Percentiles rank a stretch among this genome's conserved stretches.
These are phyloP conservation scores for Lycium ferocissimum DNA, from an alignment of 257 asterid species.

Conservation along the genomic window DNA sequence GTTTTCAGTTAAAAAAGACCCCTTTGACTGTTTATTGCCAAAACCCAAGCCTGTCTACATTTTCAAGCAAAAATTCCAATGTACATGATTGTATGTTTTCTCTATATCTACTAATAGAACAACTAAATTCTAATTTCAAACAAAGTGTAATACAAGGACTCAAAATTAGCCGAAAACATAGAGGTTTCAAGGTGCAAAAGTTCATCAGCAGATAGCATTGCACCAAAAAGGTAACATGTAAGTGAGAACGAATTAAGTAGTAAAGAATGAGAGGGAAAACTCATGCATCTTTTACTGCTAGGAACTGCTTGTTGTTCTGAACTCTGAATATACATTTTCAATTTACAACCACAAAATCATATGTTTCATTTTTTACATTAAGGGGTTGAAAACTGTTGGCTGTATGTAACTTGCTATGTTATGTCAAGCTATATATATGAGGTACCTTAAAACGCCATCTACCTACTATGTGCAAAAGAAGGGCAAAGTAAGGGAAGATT, in stretches of 20 bases:
- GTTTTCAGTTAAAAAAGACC: no score
- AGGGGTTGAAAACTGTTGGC: neutral
- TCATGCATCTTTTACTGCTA: neutral
- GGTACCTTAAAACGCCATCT: neutral
- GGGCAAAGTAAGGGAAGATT: neutral
- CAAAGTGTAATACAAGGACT: neutral
- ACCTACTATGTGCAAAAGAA: neutral
- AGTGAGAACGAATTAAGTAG: neutral
- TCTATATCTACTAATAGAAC: no score
- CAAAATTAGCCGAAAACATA: neutral
- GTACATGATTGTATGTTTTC: no score
- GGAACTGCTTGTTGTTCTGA: neutral
- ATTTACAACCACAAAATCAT: neutral
- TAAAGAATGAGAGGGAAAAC: neutral
- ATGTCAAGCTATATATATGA: neutral
- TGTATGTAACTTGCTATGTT: neutral
- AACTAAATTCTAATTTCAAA: neutral
- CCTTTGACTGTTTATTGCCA: no score
- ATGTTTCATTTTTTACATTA: neutral
- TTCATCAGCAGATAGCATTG: neutral
- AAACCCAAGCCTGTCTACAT: no score
- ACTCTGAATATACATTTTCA: slow-evolving; percentile 3
- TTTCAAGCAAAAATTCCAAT: no score
- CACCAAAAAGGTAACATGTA: neutral
- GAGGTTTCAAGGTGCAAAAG: neutral